Evolutionary conservation across 495 filamentous ascomycete genomes (phyloP), one percentile per base, ranked within the genome.

Genomic region (Venustampulla echinocandica): DNA sequence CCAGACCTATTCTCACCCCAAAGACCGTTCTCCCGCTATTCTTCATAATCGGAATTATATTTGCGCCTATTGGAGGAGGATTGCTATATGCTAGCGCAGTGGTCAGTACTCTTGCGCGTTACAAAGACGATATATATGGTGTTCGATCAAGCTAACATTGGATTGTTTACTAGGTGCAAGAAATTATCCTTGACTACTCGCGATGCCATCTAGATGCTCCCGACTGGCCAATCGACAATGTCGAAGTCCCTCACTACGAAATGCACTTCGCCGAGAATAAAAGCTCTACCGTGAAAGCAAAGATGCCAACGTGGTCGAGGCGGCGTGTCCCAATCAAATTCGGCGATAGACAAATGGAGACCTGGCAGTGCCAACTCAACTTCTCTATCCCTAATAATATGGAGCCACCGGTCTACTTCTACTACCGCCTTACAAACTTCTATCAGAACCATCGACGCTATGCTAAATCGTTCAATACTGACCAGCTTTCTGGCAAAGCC

Each of bases 371-470:
- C 74, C 69, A 66, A 1, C 59, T 99, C 7, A 62, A 71, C 25
- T 94, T 96, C 67, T 68, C 76, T 21, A 80, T 97, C 22, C 87
- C 87, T 6, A 76, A 92, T 46, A 66, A 77, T 20, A 75, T 99
- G 55, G 69, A 71, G 9, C 77, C 90, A 0, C 89, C 90, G 3
- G 81, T 97, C 20, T 74, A 85, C 52, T 74, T 95, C 61, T 97
- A 95, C 67, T 99, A 99, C 65, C 83, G 84, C 43, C 78, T 99
- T 32, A 89, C 87, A 33, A 94, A 99, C 64, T 99, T 99, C 70
- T 99, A 97, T 69, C 92, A 99, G 62, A 99, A 99, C 63, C 92
- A 99, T 60, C 83, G 92, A 46, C 83, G 90, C 63, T 99, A 99
- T 52, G 90, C 95, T 32, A 81, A 84, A 54, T 95, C 88, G 1